Percentiles rank a stretch among this genome's conserved stretches.
Conservation (phyloP, 2,329 filamentous ascomycete genomes). For the Penicillium sp. region DNA sequence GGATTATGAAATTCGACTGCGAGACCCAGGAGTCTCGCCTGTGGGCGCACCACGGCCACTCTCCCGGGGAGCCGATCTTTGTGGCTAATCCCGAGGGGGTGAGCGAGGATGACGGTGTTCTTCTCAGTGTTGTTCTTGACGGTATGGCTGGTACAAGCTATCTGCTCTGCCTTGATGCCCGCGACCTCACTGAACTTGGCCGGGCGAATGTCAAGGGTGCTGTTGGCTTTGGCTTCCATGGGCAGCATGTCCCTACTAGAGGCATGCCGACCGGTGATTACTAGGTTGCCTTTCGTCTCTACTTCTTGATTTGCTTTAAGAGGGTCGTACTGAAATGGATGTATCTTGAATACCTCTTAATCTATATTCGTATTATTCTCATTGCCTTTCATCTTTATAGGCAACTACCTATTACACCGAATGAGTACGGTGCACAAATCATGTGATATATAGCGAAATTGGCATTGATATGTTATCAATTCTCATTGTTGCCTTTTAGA, state of each 20-base stretch:
- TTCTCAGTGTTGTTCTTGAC: slow-evolving; percentile 57
- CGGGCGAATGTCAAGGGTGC: slow-evolving; percentile 52
- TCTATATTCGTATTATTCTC: no score
- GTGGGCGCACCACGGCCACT: slow-evolving; percentile 54
- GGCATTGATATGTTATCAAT: no score
- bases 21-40: slow-evolving; percentile 41
- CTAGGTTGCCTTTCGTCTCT: slow-evolving; percentile 5
- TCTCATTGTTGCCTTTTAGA: no score
- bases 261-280: slow-evolving; percentile 33
- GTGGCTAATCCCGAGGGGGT: slow-evolving; percentile 36
- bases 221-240: slow-evolving; percentile 59
- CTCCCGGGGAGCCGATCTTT: slow-evolving; percentile 58
- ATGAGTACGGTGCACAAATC: no score
- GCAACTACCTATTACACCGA: no score
- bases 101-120: slow-evolving; percentile 55
- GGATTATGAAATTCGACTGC: slow-evolving; percentile 56
- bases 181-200: slow-evolving; percentile 52
- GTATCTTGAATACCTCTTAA: no score
- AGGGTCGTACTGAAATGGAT: no score
- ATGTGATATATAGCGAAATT: no score
- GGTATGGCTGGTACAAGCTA: slow-evolving; percentile 54
- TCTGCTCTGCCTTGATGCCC: slow-evolving; percentile 55
- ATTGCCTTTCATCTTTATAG: no score
- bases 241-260: slow-evolving; percentile 39
- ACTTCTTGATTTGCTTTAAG: no score